Conservation (phyloP, 345 rosid genomes). For the Eucalyptus decipiens region DNA sequence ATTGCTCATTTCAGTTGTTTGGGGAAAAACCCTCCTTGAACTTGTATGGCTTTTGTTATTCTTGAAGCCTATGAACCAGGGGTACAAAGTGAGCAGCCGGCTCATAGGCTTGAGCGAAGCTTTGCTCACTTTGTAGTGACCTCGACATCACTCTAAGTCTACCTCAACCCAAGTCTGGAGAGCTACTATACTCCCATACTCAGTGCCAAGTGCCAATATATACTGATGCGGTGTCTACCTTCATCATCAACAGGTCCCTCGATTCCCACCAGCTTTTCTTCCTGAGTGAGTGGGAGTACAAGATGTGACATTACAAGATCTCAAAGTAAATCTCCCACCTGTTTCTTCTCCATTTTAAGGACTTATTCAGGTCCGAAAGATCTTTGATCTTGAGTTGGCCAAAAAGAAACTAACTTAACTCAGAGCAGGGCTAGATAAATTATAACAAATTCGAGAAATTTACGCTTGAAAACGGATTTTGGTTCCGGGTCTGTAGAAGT, state of each 20-base stretch:
- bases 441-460: not conserved
- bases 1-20: not conserved
- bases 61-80: not conserved
- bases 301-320: too few relatives aligned
- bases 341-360: too few relatives aligned
- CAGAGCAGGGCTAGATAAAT: not conserved
- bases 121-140: too few relatives aligned
- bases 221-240: too few relatives aligned
- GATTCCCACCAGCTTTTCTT: too few relatives aligned
- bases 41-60: not conserved
- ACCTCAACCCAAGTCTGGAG: accelerated
- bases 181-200: too few relatives aligned
- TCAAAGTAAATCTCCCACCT: accelerated
- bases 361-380: accelerated
- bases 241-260: accelerated
- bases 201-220: accelerated
- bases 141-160: too few relatives aligned
- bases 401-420: not conserved
- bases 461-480: not conserved
- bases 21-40: not conserved
- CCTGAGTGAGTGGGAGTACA: accelerated
- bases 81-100: too few relatives aligned
- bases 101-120: accelerated
- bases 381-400: not conserved
- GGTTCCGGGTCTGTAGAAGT: not conserved